Evolutionary conservation across 106 monocot species (phyloP).

Genomic region (Allium sativum): DNA sequence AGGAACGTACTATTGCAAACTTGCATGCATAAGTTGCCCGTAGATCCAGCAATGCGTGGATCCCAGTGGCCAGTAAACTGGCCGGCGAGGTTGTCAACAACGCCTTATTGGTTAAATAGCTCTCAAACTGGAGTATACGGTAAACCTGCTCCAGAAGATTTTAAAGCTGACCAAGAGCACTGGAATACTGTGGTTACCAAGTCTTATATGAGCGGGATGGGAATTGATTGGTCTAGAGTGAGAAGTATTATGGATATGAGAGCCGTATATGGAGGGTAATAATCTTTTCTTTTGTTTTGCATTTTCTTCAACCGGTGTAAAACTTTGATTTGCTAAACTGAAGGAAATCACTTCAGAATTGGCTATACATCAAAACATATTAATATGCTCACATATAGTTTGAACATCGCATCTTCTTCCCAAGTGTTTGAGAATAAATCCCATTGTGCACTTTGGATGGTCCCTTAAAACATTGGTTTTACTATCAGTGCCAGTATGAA

Average conservation of each 20-base stretch:
- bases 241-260: constrained; percentile 75
- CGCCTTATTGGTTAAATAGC: constrained; percentile 48
- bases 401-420: too few species aligned
- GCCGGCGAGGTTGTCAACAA: constrained; percentile 36
- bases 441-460: too few species aligned
- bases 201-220: constrained; percentile 47
- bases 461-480: too few species aligned
- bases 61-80: constrained; percentile 47
- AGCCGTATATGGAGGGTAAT: constrained; percentile 68
- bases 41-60: constrained; percentile 26
- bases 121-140: constrained; percentile 54
- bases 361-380: too few species aligned
- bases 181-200: constrained; percentile 44
- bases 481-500: too few species aligned
- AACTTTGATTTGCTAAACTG: too few species aligned
- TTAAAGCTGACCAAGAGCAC: constrained; percentile 37
- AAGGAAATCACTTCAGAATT: too few species aligned
- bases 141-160: constrained; percentile 50
- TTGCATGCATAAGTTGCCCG: constrained; percentile 53
- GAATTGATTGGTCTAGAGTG: constrained; percentile 47
- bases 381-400: too few species aligned
- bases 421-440: too few species aligned
- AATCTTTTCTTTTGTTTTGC: too few species aligned
- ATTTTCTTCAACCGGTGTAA: too few species aligned
- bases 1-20: constrained; percentile 58